Evolutionary conservation across 1,284 basidiomycete species (phyloP).

Genomic region (Puccinia coronata): DNA sequence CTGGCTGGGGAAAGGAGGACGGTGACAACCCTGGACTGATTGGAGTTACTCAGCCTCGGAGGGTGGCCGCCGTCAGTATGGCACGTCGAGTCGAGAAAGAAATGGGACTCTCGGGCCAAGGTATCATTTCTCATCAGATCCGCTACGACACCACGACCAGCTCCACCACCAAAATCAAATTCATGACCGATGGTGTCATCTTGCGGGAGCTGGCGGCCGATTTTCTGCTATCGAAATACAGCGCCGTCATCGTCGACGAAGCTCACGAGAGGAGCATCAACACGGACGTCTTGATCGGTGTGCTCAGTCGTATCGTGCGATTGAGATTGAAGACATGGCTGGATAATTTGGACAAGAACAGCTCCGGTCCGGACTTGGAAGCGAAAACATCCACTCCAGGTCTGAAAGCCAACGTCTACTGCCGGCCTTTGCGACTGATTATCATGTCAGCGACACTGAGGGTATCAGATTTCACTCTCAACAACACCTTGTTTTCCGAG

Average conservation of each 20-base stretch:
- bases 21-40: constrained; percentile 97
- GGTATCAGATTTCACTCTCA: constrained; percentile 87
- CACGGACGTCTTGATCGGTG: constrained; percentile 95
- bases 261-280: constrained; percentile 98
- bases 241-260: constrained; percentile 93
- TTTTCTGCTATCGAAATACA: constrained; percentile 85
- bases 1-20: constrained; percentile 82
- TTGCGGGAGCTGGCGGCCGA: constrained; percentile 88
- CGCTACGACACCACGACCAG: constrained; percentile 94
- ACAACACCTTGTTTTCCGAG: constrained; percentile 74
- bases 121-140: constrained; percentile 90
- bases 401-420: background rate
- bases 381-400: background rate
- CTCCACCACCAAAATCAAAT: constrained; percentile 87
- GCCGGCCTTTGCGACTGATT: constrained; percentile 80
- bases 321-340: constrained; percentile 86
- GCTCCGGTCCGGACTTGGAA: background rate
- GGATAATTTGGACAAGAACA: constrained; percentile 61
- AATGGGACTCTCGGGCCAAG: constrained; percentile 68
- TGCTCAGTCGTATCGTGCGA: constrained; percentile 85
- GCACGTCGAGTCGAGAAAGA: constrained; percentile 87
- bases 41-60: constrained; percentile 93
- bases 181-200: constrained; percentile 99
- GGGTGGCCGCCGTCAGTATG: constrained; percentile 96
- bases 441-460: constrained; percentile 99